phyloP scores from a whole-genome alignment of 2,329 filamentous ascomycete species.

The Fusarium equiseti region DNA sequence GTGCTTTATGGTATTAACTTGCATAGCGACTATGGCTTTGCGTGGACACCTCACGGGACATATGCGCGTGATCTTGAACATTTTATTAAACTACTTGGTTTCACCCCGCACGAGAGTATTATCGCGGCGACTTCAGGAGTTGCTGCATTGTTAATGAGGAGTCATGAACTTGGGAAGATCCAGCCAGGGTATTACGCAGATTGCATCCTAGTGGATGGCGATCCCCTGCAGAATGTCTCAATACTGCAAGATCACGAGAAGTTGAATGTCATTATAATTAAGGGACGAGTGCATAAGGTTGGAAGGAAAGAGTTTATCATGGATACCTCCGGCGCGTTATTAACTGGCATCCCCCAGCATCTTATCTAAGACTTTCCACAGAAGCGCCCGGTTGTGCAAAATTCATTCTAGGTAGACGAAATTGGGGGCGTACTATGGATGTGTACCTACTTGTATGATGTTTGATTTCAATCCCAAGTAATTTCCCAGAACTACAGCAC shows the following conservation, averaged over 20 bases:
- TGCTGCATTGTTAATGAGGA: not conserved
- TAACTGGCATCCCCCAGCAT: not conserved
- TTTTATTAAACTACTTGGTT: not conserved
- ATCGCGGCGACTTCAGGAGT: not conserved
- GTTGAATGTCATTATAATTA: not conserved
- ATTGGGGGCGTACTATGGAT: too few species aligned
- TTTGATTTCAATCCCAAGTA: not conserved
- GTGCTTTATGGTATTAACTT: not conserved
- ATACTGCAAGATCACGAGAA: not conserved
- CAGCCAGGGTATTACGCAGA: not conserved
- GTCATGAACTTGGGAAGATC: not conserved
- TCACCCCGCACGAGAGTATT: not conserved
- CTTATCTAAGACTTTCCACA: not conserved
- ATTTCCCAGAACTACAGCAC: fast-evolving
- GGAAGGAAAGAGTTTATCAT: not conserved
- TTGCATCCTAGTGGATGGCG: not conserved
- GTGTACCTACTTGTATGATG: not conserved
- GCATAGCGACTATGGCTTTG: not conserved
- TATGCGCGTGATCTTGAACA: not conserved
- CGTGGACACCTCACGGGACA: not conserved
- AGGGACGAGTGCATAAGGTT: not conserved
- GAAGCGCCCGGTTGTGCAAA: not conserved
- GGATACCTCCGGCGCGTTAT: not conserved
- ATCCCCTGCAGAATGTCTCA: not conserved
- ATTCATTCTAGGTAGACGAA: not conserved